Conservation (phyloP, 179 eudicot species). For the Beta lomatogona region DNA sequence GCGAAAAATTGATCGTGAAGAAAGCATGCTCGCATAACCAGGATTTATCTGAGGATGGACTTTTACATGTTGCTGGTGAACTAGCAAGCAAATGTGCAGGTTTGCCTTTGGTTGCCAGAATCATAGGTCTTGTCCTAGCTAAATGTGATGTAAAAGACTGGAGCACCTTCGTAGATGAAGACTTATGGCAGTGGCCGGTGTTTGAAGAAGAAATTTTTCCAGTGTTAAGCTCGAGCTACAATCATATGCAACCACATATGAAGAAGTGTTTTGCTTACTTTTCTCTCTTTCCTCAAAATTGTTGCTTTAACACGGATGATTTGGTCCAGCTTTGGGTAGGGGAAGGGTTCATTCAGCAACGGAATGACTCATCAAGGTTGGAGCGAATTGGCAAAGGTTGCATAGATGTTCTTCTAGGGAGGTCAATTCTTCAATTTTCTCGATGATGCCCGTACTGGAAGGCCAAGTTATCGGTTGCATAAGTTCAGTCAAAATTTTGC, state of each 20-base stretch:
- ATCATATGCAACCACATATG: not conserved
- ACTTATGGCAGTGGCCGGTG: not conserved
- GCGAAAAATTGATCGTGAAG: constrained; percentile 3
- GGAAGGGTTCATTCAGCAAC: not conserved
- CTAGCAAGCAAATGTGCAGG: constrained; percentile 12
- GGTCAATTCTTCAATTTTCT: constrained; percentile 13
- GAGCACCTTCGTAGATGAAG: not conserved
- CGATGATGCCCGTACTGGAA: not conserved
- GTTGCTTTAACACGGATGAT: constrained; percentile 8
- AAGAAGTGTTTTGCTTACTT: not conserved
- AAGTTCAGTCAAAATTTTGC: constrained; percentile 9
- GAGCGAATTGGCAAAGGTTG: not conserved
- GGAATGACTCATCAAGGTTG: not conserved
- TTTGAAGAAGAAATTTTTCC: constrained; percentile 2
- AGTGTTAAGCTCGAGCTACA: not conserved
- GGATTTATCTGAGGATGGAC: not conserved
- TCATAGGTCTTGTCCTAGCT: not conserved
- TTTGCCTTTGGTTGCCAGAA: constrained; percentile 15
- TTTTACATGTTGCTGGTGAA: not conserved
- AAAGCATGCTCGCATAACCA: not conserved
- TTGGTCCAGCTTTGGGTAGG: not conserved
- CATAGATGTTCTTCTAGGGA: not conserved
- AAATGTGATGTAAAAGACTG: not conserved
- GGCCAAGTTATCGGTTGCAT: not conserved
- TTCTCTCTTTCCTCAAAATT: constrained; percentile 12